phyloP scores from a whole-genome alignment of 1,139 yeast species.

The Starmera stellimalicola region DNA sequence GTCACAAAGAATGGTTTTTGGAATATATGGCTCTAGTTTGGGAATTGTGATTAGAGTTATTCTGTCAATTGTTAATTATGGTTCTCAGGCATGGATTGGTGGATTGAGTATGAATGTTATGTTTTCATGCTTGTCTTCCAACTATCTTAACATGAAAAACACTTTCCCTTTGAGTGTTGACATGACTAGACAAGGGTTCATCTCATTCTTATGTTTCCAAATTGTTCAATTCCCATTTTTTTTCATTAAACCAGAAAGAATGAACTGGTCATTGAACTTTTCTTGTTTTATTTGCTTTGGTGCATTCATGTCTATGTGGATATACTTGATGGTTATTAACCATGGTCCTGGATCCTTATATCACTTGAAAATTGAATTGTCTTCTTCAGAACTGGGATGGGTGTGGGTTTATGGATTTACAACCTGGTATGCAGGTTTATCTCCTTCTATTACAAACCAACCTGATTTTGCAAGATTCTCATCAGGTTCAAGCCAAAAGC shows the following conservation, averaged over 20 bases:
- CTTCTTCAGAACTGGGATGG: slow-evolving; percentile 14
- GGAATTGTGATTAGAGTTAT: slow-evolving; percentile 26
- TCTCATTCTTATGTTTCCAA: slow-evolving; percentile 15
- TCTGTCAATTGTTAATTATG: slow-evolving; percentile 27
- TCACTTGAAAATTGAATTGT: slow-evolving; percentile 6
- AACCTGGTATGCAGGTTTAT: slow-evolving; percentile 21
- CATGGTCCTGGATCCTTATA: slow-evolving; percentile 18
- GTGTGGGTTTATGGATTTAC: slow-evolving; percentile 18
- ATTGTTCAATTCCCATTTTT: slow-evolving; percentile 10
- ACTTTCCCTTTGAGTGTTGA: slow-evolving; percentile 13
- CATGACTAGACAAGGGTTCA: slow-evolving; percentile 13
- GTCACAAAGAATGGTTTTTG: slow-evolving; percentile 21
- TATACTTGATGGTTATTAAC: slow-evolving; percentile 12
- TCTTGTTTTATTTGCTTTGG: slow-evolving; percentile 18
- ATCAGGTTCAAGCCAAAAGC: slow-evolving; percentile 8
- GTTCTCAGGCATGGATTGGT: slow-evolving; percentile 26
- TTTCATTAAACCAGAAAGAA: slow-evolving; percentile 6
- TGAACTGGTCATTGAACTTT: slow-evolving; percentile 15
- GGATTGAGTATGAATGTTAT: slow-evolving; percentile 23
- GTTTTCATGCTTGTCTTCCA: slow-evolving; percentile 13
- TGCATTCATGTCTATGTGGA: slow-evolving; percentile 20
- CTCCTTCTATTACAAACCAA: slow-evolving; percentile 24
- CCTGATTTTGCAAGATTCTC: slow-evolving; percentile 24
- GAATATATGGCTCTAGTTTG: slow-evolving; percentile 24
- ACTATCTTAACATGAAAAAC: slow-evolving; percentile 14